phyloP scores from a whole-genome alignment of 345 rosid species.

The Eucalyptus tenuipes region DNA sequence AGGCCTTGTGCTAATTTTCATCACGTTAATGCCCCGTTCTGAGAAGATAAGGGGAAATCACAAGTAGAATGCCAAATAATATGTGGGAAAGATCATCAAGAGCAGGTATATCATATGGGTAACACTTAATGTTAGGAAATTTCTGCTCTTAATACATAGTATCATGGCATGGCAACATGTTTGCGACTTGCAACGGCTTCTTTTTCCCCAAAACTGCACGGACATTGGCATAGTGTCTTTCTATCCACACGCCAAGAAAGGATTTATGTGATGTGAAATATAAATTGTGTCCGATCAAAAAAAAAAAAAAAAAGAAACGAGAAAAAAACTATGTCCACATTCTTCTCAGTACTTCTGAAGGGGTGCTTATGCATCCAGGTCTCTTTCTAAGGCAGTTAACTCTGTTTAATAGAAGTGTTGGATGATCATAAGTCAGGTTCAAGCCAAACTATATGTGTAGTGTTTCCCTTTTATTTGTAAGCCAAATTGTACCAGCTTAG shows the following conservation, averaged over 20 bases:
- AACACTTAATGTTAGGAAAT: neutral
- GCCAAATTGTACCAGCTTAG: neutral
- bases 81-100: constrained; percentile 58
- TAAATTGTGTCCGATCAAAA: neutral
- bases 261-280: neutral
- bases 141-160: neutral
- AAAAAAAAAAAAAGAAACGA: too few species aligned
- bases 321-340: neutral
- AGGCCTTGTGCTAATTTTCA: too few species aligned
- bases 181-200: neutral
- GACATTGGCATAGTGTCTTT: neutral
- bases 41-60: too few species aligned
- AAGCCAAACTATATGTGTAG: neutral
- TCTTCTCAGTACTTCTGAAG: neutral
- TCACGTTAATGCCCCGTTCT: too few species aligned
- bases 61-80: neutral
- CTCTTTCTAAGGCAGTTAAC: neutral
- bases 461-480: neutral
- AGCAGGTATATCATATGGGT: constrained; percentile 32
- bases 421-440: neutral
- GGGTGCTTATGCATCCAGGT: neutral
- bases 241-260: neutral
- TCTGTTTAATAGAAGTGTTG: neutral
- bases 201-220: neutral
- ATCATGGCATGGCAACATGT: neutral